A percentile compares a stretch with the other conserved stretches of the same genome.
These are phyloP conservation scores for Trichoderma atroviride DNA, from an alignment of 2,329 filamentous ascomycete genomes.

Conservation along the genomic window DNA sequence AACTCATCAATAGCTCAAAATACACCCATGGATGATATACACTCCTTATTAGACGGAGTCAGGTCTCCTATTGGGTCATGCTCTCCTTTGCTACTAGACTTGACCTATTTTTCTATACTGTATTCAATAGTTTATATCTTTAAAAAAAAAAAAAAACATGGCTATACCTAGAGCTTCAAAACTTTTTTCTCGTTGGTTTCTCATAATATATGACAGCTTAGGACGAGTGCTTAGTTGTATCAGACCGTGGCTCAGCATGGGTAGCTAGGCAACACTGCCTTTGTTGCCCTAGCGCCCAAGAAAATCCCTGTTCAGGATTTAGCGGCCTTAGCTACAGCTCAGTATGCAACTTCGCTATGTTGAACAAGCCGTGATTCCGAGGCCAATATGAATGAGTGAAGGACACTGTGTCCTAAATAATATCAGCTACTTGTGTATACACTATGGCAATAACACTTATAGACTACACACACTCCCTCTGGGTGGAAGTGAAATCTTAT, in stretches of 20 bases:
- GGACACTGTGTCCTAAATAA: not conserved
- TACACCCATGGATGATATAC: not conserved
- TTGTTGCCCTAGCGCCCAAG: not conserved
- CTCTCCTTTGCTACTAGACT: not conserved
- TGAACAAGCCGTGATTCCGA: not conserved
- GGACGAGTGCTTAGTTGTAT: not conserved
- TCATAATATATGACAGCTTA: not conserved
- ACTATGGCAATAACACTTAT: not conserved
- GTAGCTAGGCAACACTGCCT: not conserved
- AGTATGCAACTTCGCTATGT: not conserved
- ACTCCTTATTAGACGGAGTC: not conserved
- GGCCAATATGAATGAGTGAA: not conserved
- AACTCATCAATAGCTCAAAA: not conserved
- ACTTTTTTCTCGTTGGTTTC: not conserved
- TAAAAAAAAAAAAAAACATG: not conserved
- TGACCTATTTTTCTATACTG: not conserved
- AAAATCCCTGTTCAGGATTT: not conserved
- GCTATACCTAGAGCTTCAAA: not conserved
- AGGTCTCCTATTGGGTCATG: not conserved
- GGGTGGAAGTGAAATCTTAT: too few species aligned
- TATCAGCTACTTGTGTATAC: not conserved
- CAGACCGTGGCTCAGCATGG: not conserved
- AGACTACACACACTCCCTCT: not conserved
- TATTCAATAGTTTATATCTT: not conserved
- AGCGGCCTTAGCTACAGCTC: not conserved